Percentiles rank a stretch among this genome's conserved stretches.
phyloP scores from a whole-genome alignment of 495 filamentous ascomycete species.

The Talaromyces ruber region DNA sequence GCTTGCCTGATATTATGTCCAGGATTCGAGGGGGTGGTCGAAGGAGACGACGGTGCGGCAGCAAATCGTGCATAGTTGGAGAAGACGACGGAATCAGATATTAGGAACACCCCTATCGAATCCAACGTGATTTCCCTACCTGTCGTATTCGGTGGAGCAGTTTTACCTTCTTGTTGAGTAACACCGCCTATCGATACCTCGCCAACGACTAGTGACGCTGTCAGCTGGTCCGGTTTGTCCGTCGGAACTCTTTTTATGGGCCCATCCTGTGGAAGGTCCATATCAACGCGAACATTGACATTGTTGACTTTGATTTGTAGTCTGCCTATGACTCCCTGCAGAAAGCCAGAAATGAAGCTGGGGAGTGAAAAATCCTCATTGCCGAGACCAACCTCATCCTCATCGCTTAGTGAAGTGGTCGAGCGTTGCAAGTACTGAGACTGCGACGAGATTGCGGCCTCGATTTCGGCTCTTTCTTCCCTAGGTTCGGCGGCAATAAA shows the following conservation, averaged over 20 bases:
- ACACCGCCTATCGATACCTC: slow-evolving; percentile 60
- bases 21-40: slow-evolving; percentile 35
- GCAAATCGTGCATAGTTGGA: slow-evolving; percentile 54
- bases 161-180: slow-evolving; percentile 26
- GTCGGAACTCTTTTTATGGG: slow-evolving; percentile 30
- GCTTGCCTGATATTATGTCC: slow-evolving; percentile 16
- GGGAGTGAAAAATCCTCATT: slow-evolving; percentile 70
- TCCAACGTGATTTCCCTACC: slow-evolving; percentile 58
- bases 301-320: slow-evolving; percentile 63
- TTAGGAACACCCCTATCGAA: slow-evolving; percentile 55
- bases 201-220: slow-evolving; percentile 56
- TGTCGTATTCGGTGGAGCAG: slow-evolving; percentile 22
- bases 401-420: slow-evolving; percentile 43
- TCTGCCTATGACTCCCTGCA: slow-evolving; percentile 76
- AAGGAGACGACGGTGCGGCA: slow-evolving; percentile 49
- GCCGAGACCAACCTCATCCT: slow-evolving; percentile 58
- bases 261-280: slow-evolving; percentile 39
- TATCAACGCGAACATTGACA: slow-evolving; percentile 55
- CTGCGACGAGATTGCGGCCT: slow-evolving; percentile 64
- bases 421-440: slow-evolving; percentile 38
- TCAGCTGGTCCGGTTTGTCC: slow-evolving; percentile 41
- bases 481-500: slow-evolving; percentile 76
- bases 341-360: slow-evolving; percentile 68
- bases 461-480: slow-evolving; percentile 65
- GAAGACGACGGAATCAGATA: slow-evolving; percentile 67